Evolutionary conservation across 2,329 filamentous ascomycete genomes (phyloP), one percentile per base, ranked within the genome.

Genomic region (Botryosphaeria dothidea): DNA sequence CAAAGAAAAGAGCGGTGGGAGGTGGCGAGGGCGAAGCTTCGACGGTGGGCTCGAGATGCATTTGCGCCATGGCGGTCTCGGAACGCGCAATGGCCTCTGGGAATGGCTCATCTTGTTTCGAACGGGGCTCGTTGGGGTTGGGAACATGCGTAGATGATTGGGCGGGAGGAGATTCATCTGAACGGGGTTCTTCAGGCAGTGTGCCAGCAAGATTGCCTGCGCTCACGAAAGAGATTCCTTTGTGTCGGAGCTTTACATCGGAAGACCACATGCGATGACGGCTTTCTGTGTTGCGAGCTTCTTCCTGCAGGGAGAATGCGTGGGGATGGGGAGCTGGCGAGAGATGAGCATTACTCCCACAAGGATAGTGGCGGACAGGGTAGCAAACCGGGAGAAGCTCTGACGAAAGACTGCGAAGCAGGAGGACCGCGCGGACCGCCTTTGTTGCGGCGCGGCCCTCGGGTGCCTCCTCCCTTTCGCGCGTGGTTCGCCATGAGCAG

Each of bases 161-260:
- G 21, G 75, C 9, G 29, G 17, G 15, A 19, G 49, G n/a, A 15
- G 15, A 52, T 19, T 52, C n/a, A 9, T 34, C 49, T 2, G 49
- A 34, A 21, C 29, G 17, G 9, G 49, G n/a, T 3, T 52, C 27
- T 31, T 52, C 70, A 64, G 54, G 52, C n/a, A 54, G 9, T 25
- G 63, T 58, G 19, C 75, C 74, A 64, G 75, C 66, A 62, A 78
- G 69, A 23, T 69, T 77, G 23, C 86, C 86, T 36, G 86, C 87
- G 71, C 85, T 88, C 66, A 90, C 82, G 71, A 91, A 91, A 1
- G 77, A 73, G 58, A 90, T 81, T 25, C 79, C 78, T 62, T 83
- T 80, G 69, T 88, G 77, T 66, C 88, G 82, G 57, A 90, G 78
- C 68, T 82, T 82, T 57, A 78, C 75, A 66, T 81, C 80, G 3